A percentile compares a stretch with the other conserved stretches of the same genome.
These are phyloP conservation scores for Komagataella phaffii DNA, from an alignment of 805 yeast species.

Conservation along the genomic window DNA sequence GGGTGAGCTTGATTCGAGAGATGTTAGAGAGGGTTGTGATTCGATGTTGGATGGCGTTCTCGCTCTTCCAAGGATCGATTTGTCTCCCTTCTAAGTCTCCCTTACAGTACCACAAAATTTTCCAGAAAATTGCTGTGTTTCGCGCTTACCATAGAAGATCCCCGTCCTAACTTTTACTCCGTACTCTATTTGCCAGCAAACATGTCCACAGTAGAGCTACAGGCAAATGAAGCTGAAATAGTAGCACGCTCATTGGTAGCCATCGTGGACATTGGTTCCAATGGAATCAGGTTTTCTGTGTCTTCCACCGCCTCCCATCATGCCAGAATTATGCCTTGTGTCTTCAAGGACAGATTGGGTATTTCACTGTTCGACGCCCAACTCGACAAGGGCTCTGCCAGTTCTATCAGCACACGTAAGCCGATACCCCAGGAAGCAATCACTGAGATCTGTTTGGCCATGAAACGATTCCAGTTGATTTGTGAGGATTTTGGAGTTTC, in stretches of 20 bases:
- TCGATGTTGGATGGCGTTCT: neutral
- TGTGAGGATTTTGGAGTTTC: conserved; percentile 69
- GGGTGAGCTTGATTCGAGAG: neutral
- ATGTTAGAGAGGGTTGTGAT: neutral
- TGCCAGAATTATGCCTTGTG: conserved; percentile 67
- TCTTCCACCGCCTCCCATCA: conserved; percentile 57
- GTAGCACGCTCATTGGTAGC: conserved; percentile 48
- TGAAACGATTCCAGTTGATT: conserved; percentile 53
- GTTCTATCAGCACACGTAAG: conserved; percentile 16
- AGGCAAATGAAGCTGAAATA: conserved; percentile 37
- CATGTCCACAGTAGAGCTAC: neutral
- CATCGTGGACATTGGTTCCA: conserved; percentile 68
- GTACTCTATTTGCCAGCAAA: conserved; percentile 1
- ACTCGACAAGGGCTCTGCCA: conserved; percentile 18
- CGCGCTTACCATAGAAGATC: neutral
- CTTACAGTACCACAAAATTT: neutral
- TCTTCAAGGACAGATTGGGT: conserved; percentile 62
- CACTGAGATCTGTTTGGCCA: conserved; percentile 43
- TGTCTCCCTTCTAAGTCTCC: neutral
- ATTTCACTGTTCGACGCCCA: conserved; percentile 58
- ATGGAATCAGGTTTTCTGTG: conserved; percentile 61
- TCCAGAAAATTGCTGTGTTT: neutral
- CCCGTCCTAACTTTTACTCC: neutral
- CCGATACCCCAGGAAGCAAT: conserved; percentile 49
- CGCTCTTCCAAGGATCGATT: too few species aligned